Evolutionary conservation across 1,284 basidiomycete genomes (phyloP), one percentile per base, ranked within the genome.

Genomic region (Peniophora sp.): DNA sequence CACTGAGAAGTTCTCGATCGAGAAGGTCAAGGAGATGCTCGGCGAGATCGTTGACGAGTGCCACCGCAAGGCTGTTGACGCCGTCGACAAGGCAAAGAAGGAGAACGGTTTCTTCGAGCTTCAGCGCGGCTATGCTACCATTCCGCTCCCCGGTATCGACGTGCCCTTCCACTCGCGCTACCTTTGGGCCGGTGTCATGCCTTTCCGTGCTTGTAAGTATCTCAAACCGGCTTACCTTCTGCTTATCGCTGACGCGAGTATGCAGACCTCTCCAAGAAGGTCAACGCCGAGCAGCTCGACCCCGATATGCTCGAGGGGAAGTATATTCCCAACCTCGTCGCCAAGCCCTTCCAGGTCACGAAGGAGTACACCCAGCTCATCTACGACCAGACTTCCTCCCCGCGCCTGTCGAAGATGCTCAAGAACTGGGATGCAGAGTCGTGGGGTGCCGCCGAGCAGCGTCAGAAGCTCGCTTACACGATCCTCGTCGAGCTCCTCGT

Each of bases 91-190:
- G 34, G n/a, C 15, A 5, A 41, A 41, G 37, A 41, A 41, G 37
- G 37, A 41, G n/a, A 41, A 41, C 37, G 37, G 37, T 8, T 41
- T 41, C 37, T 41, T 41, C 37, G 37, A 41, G 15, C 37, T n/a
- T 50, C 95, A 99, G 64, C 88, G 96, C 60, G 96, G 96, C 10
- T 97, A 95, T 62, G 95, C 92, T 0, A 95, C 93, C 9, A 97
- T 97, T 56, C 94, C 95, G 50, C 79, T 97, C 11, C 92, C 96
- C 34, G 96, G 96, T 61, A 98, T 99, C 62, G 96, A 99, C 62
- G 96, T 99, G 11, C 96, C 97, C 11, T 99, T 99, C 89, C 96
- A 99, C 70, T 95, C 96, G 9, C 88, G 92, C 59, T 98, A 98
- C 73, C 81, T 99, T 45, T 95, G 96, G 97, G 93, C 94, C 27